Evolutionary conservation across 805 yeast genomes (phyloP), one percentile per base, ranked within the genome.

Genomic region (Barnettozyma sp.): DNA sequence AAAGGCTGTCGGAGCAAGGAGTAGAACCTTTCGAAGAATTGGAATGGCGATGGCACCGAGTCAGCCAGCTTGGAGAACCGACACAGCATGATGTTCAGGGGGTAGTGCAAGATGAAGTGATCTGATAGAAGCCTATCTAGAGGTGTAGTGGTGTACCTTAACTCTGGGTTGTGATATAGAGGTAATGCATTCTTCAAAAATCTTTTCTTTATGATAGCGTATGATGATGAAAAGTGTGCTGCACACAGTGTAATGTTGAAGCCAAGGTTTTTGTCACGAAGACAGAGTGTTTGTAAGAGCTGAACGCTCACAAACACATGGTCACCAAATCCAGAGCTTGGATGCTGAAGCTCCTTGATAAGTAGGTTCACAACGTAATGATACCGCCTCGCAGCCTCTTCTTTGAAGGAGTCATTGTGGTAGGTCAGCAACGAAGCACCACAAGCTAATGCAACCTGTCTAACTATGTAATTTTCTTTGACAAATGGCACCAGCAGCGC

Each of bases 381-480:
- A 24, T 52, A 52, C 20, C 52, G 36, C 8, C 37, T 40, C 25
- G 40, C 37, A 3, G 53, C 50, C 17, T 37, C 39, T 6, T 32
- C 23, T 5, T 38, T 35, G 22, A 36, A 50, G 17, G 33, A 30
- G 25, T 49, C 54, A 11, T 48, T 42, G 6, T 38, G 22, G 30
- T 42, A 50, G 1, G 55, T 51, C 15, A 47, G 16, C 13, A 46
- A 38, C 3, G 55, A 42, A 2, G 56, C 51, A 17, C 56, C 56
- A 41, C 55, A 50, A 0, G 56, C 52, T 3, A 50, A 26, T 35
- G 46, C 48, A 15, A 47, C 44, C 24, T 47, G 51, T 14, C 54
- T 32, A 4, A 46, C 52, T 2, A 45, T 42, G 10, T 28, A 4
- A 31, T 42, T 45, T 0, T 41, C 30, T 8, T 43, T 35, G 3